Evolutionary conservation across 352 stramenopile genomes (phyloP), one percentile per base, ranked within the genome.

Genomic region (Phytophthora sp.): DNA sequence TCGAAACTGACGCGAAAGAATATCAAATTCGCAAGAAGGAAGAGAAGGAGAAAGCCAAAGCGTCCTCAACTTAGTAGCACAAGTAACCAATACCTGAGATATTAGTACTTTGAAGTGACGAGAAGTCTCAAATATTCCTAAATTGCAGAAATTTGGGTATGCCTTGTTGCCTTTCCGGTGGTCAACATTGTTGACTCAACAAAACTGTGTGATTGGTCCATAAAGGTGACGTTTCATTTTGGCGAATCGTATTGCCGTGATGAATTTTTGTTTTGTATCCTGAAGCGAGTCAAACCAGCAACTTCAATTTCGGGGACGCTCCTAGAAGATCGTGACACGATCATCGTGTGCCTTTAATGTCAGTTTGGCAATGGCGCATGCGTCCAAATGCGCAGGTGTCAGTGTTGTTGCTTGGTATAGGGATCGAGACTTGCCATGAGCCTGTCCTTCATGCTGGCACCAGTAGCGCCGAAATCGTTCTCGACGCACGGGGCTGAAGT

Each of bases 21-120:
- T 84, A 78, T 39, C 69, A 76, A 20, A 18, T 29, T 20, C 59
- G 54, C 12, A 63, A 64, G 33, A 55, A 73, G 33, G 57, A 71
- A 44, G 51, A 58, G 35, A 58, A 44, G 31, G 51, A 58, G 35
- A 58, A 44, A 21, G 30, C 16, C 3, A 64, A 74, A 29, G 21
- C 41, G 27, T 27, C 53, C 21, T 61, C 56, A 38, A 20, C 16
- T n/a, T 35, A 66, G 42, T n/a, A 59, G 30, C 20, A 29, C n/a
- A n/a, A 56, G 44, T 56, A 63, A 47, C 26, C 42, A 39, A 33
- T 30, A 39, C 21, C 12, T 47, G 20, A 29, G 46, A 51, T 36
- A 57, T 45, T 39, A 36, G 36, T 20, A 65, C 31, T 23, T 36
- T 31, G n/a, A 44, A 18, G n/a, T n/a, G 23, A 44, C n/a, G n/a